Base-by-base conservation (phyloP, 1,284 basidiomycete species). In the Irpex rosettiformis region DNA sequence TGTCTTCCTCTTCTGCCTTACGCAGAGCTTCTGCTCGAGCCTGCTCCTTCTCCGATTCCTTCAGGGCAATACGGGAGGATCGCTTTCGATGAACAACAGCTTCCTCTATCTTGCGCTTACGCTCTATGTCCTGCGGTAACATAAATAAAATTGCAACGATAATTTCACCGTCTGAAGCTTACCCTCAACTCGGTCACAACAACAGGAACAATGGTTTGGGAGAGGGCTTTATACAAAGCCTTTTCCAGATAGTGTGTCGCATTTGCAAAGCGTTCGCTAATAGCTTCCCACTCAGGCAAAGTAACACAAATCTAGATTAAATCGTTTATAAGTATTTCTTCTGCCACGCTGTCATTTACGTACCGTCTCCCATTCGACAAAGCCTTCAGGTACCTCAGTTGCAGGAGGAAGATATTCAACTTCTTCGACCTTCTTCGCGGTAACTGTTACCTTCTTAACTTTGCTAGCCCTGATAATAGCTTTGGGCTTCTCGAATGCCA, bases 341-440 rank as follows among this genome's bases (percentile, higher is more conserved):
- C 22, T 24, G n/a, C n/a, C n/a, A n/a, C n/a, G n/a, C n/a, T n/a
- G n/a, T n/a, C n/a, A n/a, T 47, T 57, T 45, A 78, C 85, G 63
- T 60, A 92, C 91, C 65, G 88, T 88, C 74, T 94, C 90, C 92
- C 92, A 93, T 69, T 91, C 89, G 57, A 92, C 73, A 66, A 93
- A 89, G 61, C 81, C 80, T 3, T 75, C 75, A 2, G 79, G 81
- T 33, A 72, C 33, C 40, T 58, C 55, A 60, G n/a, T n/a, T n/a
- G 60, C 30, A 28, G 54, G 30, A 30, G 27, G 48, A 22, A 22
- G 13, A 28, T 51, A 28, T 28, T 51, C 27, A 28, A 27, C 16
- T 7, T 27, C 22, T 24, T 51, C 18, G 11, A 27, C 3, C 18
- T 25, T 6, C 13, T 51, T n/a, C 10, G 25, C 48, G 7, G 27